phyloP scores from a whole-genome alignment of 164 flowering plant genomes.

The Platanus orientalis region DNA sequence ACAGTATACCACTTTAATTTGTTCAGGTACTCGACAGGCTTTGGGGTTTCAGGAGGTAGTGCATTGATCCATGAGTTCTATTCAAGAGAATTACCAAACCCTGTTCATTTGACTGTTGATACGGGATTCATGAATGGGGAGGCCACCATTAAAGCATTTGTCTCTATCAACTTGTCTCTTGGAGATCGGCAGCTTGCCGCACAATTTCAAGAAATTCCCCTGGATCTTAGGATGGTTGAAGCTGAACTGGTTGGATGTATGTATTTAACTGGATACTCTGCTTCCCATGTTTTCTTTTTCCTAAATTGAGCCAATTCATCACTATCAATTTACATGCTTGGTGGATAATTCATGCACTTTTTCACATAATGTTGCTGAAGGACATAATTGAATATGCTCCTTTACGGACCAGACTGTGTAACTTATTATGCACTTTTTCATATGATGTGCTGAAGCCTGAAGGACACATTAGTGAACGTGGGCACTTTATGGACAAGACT shows the following conservation, averaged over 20 bases:
- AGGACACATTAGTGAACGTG: too few species aligned
- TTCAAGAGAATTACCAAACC: conserved; percentile 80
- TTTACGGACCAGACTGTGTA: too few species aligned
- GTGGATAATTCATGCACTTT: too few species aligned
- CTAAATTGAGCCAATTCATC: too few species aligned
- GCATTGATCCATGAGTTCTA: conserved; percentile 91
- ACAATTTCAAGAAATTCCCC: conserved; percentile 90
- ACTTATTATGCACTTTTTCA: too few species aligned
- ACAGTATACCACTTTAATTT: too few species aligned
- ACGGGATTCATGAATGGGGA: conserved; percentile 77
- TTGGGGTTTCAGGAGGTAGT: conserved; percentile 86
- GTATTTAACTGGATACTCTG: conserved; percentile 17
- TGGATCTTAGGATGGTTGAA: conserved; percentile 86
- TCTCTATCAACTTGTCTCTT: conserved; percentile 64
- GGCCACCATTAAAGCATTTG: conserved; percentile 76
- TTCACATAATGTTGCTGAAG: too few species aligned
- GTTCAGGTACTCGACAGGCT: conserved; percentile 98
- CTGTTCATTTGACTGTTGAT: conserved; percentile 88
- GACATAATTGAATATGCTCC: too few species aligned
- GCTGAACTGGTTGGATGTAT: conserved; percentile 93
- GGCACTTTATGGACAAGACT: too few species aligned
- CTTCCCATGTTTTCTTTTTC: background rate
- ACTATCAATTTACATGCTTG: too few species aligned
- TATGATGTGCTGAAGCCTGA: too few species aligned
- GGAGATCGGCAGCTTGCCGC: conserved; percentile 88